phyloP scores from a whole-genome alignment of 768 basidiomycete species.

The Sutorius australiensis region DNA sequence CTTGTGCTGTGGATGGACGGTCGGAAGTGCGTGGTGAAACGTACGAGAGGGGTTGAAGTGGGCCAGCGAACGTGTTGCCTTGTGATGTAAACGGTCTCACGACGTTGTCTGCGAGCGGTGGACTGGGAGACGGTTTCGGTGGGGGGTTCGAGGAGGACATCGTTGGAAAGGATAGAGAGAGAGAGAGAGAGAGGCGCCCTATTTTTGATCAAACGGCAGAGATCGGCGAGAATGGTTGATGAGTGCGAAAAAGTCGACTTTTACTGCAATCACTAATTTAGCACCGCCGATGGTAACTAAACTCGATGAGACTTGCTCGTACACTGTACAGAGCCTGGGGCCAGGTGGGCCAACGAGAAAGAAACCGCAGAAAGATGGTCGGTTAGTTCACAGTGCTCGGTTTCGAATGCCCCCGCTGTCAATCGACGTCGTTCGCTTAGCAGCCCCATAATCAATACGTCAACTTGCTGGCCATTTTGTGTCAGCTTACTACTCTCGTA shows the following conservation, averaged over 20 bases:
- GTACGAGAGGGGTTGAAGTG: constrained; percentile 6
- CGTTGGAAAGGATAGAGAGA: background rate
- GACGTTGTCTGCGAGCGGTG: constrained; percentile 25
- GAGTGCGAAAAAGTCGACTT: background rate
- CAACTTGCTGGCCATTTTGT: background rate
- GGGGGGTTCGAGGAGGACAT: background rate
- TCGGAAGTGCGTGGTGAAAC: constrained; percentile 1
- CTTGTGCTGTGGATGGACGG: constrained; percentile 20
- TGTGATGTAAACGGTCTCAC: constrained; percentile 30
- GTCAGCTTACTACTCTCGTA: background rate
- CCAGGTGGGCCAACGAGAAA: background rate
- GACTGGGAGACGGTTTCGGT: constrained; percentile 9
- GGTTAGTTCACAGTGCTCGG: background rate
- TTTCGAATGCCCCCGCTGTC: background rate
- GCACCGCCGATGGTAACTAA: background rate
- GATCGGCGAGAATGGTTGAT: background rate
- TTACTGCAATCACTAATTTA: background rate
- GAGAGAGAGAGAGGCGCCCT: background rate
- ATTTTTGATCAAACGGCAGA: background rate
- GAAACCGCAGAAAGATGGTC: too few relatives aligned
- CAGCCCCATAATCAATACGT: background rate
- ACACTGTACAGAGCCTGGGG: background rate
- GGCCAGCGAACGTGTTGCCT: constrained; percentile 15
- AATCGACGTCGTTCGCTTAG: background rate
- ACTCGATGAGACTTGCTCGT: background rate